These are phyloP conservation scores for Petasospora rhodanensis DNA, from an alignment of 1,139 yeast genomes.

Conservation along the genomic window DNA sequence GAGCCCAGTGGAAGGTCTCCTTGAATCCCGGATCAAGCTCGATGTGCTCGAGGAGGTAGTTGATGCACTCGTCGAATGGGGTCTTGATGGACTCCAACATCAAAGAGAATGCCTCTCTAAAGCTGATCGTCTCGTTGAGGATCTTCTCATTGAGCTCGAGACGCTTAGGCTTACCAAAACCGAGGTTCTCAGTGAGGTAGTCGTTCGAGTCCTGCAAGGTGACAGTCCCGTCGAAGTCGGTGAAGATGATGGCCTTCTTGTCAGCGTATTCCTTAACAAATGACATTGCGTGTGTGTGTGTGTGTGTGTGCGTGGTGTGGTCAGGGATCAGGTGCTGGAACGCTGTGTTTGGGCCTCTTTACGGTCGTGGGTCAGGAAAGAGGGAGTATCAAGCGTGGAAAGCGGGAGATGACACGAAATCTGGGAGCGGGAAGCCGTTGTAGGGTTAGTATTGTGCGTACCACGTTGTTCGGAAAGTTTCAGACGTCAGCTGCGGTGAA, in stretches of 20 bases:
- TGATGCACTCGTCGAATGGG: constrained; percentile 82
- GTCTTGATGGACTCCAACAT: constrained; percentile 78
- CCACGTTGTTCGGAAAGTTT: too few species aligned
- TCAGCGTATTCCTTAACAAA: constrained; percentile 22
- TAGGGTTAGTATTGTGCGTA: too few species aligned
- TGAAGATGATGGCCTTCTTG: constrained; percentile 73
- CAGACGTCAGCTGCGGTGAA: too few species aligned
- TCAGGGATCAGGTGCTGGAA: not conserved
- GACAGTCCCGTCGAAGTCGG: constrained; percentile 98
- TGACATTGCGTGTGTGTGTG: constrained; percentile 19
- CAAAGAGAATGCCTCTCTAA: constrained; percentile 75
- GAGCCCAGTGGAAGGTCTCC: constrained; percentile 77
- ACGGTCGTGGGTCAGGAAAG: constrained; percentile 3
- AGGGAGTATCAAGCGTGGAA: not conserved
- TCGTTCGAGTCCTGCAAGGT: constrained; percentile 92
- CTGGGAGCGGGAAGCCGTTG: not conserved
- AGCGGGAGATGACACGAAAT: too few species aligned
- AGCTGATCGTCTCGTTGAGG: constrained; percentile 60
- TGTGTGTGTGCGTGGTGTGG: not conserved
- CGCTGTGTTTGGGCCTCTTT: not conserved
- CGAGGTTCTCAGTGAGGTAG: constrained; percentile 79
- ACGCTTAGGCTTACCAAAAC: constrained; percentile 75
- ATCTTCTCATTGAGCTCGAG: constrained; percentile 66
- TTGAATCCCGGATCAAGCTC: constrained; percentile 88
- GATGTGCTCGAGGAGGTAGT: constrained; percentile 53